phyloP scores from a whole-genome alignment of 2,329 filamentous ascomycete genomes.

The Fusarium udum region DNA sequence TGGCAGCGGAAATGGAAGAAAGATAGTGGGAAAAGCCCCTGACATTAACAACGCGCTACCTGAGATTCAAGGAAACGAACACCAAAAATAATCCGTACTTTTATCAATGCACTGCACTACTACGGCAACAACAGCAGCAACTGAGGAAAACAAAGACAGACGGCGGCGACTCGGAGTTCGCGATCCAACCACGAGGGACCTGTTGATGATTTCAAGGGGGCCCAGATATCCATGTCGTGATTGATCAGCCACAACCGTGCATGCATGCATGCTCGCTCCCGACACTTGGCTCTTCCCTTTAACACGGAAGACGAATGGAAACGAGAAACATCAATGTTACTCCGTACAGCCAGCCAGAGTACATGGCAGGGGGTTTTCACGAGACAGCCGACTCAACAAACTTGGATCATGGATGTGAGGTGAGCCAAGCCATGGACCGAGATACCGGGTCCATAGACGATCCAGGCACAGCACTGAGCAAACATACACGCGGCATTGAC shows the following conservation, averaged over 20 bases:
- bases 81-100: slow-evolving; percentile 10
- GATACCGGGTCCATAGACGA: slow-evolving; percentile 25
- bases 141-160: slow-evolving; percentile 15
- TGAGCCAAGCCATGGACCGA: slow-evolving; percentile 27
- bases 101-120: not conserved
- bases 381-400: slow-evolving; percentile 9
- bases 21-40: slow-evolving; percentile 10
- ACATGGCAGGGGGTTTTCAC: not conserved
- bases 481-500: slow-evolving; percentile 32
- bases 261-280: slow-evolving; percentile 16
- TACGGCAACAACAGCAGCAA: slow-evolving; percentile 3
- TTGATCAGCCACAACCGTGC: slow-evolving; percentile 8
- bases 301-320: slow-evolving; percentile 7
- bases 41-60: not conserved
- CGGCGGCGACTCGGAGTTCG: slow-evolving; percentile 30
- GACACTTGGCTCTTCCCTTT: slow-evolving; percentile 14
- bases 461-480: slow-evolving; percentile 29
- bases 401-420: slow-evolving; percentile 22
- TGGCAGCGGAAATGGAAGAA: not conserved
- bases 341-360: not conserved
- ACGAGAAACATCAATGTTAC: not conserved
- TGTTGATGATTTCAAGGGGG: slow-evolving; percentile 9
- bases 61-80: not conserved
- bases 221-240: slow-evolving; percentile 19
- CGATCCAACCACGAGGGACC: slow-evolving; percentile 28